Percentiles rank a stretch among this genome's conserved stretches.
Evolutionary conservation across 352 stramenopile genomes (phyloP).

Genomic region (Phytophthora cajani): DNA sequence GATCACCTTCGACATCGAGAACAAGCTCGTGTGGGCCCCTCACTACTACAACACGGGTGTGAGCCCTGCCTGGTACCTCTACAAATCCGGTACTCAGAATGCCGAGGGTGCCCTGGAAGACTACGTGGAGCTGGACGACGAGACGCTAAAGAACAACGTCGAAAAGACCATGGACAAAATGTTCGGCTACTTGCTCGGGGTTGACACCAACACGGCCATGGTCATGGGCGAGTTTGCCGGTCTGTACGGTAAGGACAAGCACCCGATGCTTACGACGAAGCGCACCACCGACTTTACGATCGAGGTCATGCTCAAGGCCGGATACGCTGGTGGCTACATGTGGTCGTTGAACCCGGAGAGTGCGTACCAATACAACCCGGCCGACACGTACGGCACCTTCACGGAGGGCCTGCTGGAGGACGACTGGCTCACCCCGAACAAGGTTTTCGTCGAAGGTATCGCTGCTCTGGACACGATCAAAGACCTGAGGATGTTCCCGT

Average conservation of each 20-base stretch:
- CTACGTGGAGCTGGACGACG: constrained; percentile 65
- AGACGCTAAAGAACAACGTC: constrained; percentile 59
- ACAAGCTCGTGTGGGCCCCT: constrained; percentile 78
- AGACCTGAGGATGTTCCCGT: constrained; percentile 74
- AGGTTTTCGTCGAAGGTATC: constrained; percentile 65
- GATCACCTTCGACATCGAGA: constrained; percentile 45
- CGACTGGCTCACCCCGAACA: constrained; percentile 77
- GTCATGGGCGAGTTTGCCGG: constrained; percentile 76
- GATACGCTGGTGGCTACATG: constrained; percentile 77
- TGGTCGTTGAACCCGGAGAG: constrained; percentile 82
- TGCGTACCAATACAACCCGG: constrained; percentile 79
- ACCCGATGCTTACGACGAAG: constrained; percentile 62
- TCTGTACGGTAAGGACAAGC: constrained; percentile 64
- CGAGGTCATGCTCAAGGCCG: constrained; percentile 57
- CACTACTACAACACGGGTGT: constrained; percentile 84
- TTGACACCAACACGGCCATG: constrained; percentile 53
- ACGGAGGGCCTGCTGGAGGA: constrained; percentile 71
- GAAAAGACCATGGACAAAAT: constrained; percentile 72
- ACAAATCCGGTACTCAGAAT: constrained; percentile 48
- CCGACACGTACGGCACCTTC: constrained; percentile 65
- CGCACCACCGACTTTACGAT: constrained; percentile 76
- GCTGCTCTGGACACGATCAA: constrained; percentile 57
- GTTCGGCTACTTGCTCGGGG: constrained; percentile 66
- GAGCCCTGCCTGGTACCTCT: constrained; percentile 69
- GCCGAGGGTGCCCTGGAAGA: constrained; percentile 30